Evolutionary conservation across 805 yeast genomes (phyloP).

Genomic region (Saturnispora halmiae): DNA sequence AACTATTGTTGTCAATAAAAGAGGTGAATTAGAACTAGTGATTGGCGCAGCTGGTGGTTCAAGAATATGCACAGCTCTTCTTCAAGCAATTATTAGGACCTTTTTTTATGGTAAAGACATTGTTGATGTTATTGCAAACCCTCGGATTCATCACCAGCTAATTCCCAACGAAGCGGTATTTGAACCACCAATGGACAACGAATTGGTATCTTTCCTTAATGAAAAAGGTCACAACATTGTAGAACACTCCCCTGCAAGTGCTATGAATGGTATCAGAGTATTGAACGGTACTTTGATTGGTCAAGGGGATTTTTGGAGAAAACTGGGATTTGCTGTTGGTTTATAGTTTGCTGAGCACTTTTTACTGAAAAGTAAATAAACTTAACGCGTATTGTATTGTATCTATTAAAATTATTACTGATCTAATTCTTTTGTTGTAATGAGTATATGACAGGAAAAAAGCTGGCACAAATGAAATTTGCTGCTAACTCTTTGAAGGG

Average conservation of each 20-base stretch:
- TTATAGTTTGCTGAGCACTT: slow-evolving; percentile 29
- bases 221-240: slow-evolving; percentile 43
- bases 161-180: slow-evolving; percentile 59
- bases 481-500: no score
- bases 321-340: slow-evolving; percentile 66
- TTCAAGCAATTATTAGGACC: slow-evolving; percentile 67
- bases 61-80: slow-evolving; percentile 69
- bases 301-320: slow-evolving; percentile 87
- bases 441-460: no score
- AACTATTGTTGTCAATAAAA: slow-evolving; percentile 43
- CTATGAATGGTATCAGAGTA: slow-evolving; percentile 46
- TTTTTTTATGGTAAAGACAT: slow-evolving; percentile 51
- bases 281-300: slow-evolving; percentile 46
- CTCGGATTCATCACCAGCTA: slow-evolving; percentile 84
- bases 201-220: slow-evolving; percentile 30
- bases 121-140: slow-evolving; percentile 64
- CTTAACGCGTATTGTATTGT: neutral
- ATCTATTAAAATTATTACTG: no score
- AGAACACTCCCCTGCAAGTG: slow-evolving; percentile 39
- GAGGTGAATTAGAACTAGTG: slow-evolving; percentile 48
- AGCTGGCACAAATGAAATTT: no score
- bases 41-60: slow-evolving; percentile 96
- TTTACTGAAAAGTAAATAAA: neutral
- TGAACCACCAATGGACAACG: slow-evolving; percentile 44
- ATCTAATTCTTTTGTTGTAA: no score